These are phyloP conservation scores for Moelleriella libera DNA, from an alignment of 2,329 filamentous ascomycete species.

Conservation along the genomic window DNA sequence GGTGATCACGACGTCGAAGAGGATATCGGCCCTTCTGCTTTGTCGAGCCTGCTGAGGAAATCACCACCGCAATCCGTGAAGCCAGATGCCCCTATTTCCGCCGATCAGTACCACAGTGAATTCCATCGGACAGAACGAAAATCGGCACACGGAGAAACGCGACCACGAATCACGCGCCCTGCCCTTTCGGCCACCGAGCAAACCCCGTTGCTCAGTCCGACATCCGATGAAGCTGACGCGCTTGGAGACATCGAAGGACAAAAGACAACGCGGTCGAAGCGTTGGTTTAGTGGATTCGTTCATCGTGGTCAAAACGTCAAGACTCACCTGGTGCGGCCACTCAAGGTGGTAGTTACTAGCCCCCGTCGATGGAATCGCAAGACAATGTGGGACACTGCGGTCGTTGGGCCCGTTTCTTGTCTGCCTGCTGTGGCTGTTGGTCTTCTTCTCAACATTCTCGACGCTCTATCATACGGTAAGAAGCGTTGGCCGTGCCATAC, in stretches of 20 bases:
- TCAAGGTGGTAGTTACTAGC: slow-evolving; percentile 27
- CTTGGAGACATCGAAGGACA: slow-evolving; percentile 35
- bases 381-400: slow-evolving; percentile 45
- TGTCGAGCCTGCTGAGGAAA: slow-evolving; percentile 34
- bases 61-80: slow-evolving; percentile 27
- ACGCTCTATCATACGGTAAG: slow-evolving; percentile 82
- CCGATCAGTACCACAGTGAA: not conserved
- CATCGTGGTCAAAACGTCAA: slow-evolving; percentile 17
- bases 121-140: not conserved
- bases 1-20: slow-evolving; percentile 6
- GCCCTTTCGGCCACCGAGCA: slow-evolving; percentile 20
- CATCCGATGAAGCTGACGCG: slow-evolving; percentile 16
- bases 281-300: slow-evolving; percentile 20
- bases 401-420: slow-evolving; percentile 55
- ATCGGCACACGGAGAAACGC: slow-evolving; percentile 3
- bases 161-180: slow-evolving; percentile 2
- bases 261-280: slow-evolving; percentile 19
- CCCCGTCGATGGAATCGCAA: slow-evolving; percentile 61
- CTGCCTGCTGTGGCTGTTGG: slow-evolving; percentile 82
- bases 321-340: slow-evolving; percentile 14
- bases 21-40: slow-evolving; percentile 22
- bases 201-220: slow-evolving; percentile 30
- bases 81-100: slow-evolving; percentile 4
- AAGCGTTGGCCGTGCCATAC: not conserved
- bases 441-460: slow-evolving; percentile 78